These are phyloP conservation scores for Calonectria pseudoreteaudii DNA, from an alignment of 2,329 filamentous ascomycete species.

Conservation along the genomic window DNA sequence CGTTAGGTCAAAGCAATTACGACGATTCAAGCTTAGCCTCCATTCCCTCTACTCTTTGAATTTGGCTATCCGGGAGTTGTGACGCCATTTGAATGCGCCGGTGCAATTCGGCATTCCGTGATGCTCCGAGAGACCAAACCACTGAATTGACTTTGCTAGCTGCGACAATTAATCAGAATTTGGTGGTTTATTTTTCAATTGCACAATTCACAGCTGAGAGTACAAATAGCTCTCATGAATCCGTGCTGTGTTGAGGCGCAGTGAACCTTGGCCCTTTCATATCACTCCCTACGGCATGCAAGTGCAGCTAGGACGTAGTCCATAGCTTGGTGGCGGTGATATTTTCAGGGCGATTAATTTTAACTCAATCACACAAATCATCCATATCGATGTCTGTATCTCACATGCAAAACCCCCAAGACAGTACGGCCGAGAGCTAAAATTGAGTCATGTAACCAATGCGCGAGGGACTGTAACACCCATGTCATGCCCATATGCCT, in stretches of 20 bases:
- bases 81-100: background rate
- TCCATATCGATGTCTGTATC: background rate
- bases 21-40: background rate
- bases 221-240: background rate
- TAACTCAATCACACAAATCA: background rate
- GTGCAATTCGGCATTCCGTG: background rate
- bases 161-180: too few species aligned
- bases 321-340: background rate
- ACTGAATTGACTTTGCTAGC: background rate
- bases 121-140: background rate
- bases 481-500: background rate
- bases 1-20: background rate
- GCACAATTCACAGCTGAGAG: background rate
- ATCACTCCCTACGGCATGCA: background rate
- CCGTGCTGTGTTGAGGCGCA: background rate
- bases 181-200: background rate
- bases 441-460: background rate
- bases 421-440: background rate
- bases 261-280: background rate
- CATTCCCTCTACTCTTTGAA: background rate
- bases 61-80: background rate
- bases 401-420: background rate
- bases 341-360: background rate
- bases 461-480: background rate
- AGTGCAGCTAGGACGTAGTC: too few species aligned